phyloP scores from a whole-genome alignment of 2,329 filamentous ascomycete species.

The Penicillium paneum region DNA sequence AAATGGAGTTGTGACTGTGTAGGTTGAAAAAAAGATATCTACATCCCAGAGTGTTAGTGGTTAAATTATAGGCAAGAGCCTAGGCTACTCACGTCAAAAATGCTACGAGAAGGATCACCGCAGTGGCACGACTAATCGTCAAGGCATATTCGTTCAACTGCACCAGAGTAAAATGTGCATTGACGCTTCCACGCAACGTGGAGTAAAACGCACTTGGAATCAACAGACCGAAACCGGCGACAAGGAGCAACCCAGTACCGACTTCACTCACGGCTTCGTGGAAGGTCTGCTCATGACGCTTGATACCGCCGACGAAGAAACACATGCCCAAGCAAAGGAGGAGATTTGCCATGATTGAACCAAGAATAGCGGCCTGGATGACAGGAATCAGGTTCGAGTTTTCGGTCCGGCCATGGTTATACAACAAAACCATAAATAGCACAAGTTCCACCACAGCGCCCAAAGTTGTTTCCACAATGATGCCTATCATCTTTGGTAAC shows the following conservation, averaged over 20 bases:
- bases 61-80: background rate
- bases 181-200: slow-evolving; percentile 43
- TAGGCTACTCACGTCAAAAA: slow-evolving; percentile 56
- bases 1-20: slow-evolving; percentile 73
- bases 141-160: slow-evolving; percentile 55
- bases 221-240: slow-evolving; percentile 60
- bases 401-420: slow-evolving; percentile 45
- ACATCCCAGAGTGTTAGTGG: slow-evolving; percentile 7
- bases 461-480: slow-evolving; percentile 54
- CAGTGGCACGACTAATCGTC: slow-evolving; percentile 66
- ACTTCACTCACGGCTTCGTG: slow-evolving; percentile 74
- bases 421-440: slow-evolving; percentile 73
- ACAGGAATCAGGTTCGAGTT: slow-evolving; percentile 55
- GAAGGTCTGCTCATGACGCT: slow-evolving; percentile 65
- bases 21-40: slow-evolving; percentile 67
- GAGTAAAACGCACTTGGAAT: slow-evolving; percentile 49
- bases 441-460: slow-evolving; percentile 79
- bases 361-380: slow-evolving; percentile 78
- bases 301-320: slow-evolving; percentile 73
- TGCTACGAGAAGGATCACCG: slow-evolving; percentile 67
- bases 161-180: slow-evolving; percentile 29
- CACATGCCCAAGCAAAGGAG: slow-evolving; percentile 75
- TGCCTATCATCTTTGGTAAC: slow-evolving; percentile 64
- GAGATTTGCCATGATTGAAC: slow-evolving; percentile 78
- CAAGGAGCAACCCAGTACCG: slow-evolving; percentile 71